Evolutionary conservation across 2,329 filamentous ascomycete genomes (phyloP).

Genomic region (Hypoxylon sp.): DNA sequence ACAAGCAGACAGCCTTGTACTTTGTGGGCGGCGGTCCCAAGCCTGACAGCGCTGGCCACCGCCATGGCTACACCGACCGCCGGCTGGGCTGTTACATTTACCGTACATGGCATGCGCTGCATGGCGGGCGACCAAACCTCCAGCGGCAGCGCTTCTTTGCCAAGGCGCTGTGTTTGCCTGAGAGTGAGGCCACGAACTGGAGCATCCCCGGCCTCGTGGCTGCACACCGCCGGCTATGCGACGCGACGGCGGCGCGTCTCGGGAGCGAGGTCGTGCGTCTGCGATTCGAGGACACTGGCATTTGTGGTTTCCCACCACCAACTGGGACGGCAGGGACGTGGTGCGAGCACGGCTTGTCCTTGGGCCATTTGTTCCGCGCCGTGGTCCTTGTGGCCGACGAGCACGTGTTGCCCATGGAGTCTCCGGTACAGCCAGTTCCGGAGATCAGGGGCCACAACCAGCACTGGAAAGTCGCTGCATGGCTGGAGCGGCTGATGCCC

Average conservation of each 20-base stretch:
- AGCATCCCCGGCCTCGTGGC: slow-evolving; percentile 17
- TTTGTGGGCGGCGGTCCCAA: slow-evolving; percentile 24
- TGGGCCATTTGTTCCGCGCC: slow-evolving; percentile 25
- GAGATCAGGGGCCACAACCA: slow-evolving; percentile 9
- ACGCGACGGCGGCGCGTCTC: slow-evolving; percentile 28
- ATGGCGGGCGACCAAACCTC: slow-evolving; percentile 28
- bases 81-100: slow-evolving; percentile 31
- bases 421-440: slow-evolving; percentile 21
- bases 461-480: slow-evolving; percentile 13
- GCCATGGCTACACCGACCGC: slow-evolving; percentile 22
- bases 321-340: slow-evolving; percentile 16
- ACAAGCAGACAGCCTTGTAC: slow-evolving; percentile 37
- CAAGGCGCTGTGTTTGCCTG: slow-evolving; percentile 17
- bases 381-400: slow-evolving; percentile 27
- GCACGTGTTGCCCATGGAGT: slow-evolving; percentile 23
- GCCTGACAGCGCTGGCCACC: slow-evolving; percentile 14
- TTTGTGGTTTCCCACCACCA: slow-evolving; percentile 11
- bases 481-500: slow-evolving; percentile 33
- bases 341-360: slow-evolving; percentile 25
- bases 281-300: slow-evolving; percentile 3
- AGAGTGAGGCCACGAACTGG: slow-evolving; percentile 16
- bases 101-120: slow-evolving; percentile 27
- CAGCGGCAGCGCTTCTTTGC: slow-evolving; percentile 30
- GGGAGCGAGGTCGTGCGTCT: slow-evolving; percentile 15
- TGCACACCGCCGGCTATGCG: slow-evolving; percentile 30